phyloP scores from a whole-genome alignment of 2,329 filamentous ascomycete genomes.

The Claviceps sp. region DNA sequence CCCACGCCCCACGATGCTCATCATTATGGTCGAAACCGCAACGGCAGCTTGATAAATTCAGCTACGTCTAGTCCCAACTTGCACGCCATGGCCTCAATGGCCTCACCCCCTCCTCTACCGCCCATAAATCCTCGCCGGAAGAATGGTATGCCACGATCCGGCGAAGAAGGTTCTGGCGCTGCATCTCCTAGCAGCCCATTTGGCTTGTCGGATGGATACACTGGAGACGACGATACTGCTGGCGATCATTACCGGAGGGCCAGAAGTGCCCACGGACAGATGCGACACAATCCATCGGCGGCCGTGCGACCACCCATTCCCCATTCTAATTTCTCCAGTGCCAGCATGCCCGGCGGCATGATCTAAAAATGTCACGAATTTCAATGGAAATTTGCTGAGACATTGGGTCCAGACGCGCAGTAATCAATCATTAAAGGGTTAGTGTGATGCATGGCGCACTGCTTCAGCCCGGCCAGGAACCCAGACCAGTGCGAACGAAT shows the following conservation, averaged over 20 bases:
- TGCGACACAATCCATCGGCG: conserved; percentile 2
- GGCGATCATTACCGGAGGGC: conserved; percentile 1
- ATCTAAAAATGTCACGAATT: conserved; percentile 17
- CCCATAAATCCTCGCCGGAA: conserved; percentile 46
- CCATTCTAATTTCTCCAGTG: conserved; percentile 15
- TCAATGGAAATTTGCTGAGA: neutral
- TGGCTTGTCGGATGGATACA: conserved; percentile 1
- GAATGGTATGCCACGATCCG: conserved; percentile 23
- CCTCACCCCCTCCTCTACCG: conserved; percentile 35
- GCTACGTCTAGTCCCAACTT: conserved; percentile 25
- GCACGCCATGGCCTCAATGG: conserved; percentile 19
- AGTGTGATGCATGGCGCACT: neutral
- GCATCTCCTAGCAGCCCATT: neutral
- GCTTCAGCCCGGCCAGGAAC: neutral
- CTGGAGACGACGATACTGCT: neutral
- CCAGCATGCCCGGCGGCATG: conserved; percentile 30
- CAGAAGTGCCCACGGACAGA: neutral
- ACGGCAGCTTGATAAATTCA: conserved; percentile 20
- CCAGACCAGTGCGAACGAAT: conserved; percentile 4
- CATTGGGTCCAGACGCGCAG: neutral
- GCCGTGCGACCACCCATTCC: neutral
- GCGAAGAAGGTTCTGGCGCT: conserved; percentile 17
- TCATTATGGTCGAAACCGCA: conserved; percentile 18
- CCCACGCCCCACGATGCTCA: conserved; percentile 7
- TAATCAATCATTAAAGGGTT: neutral